Percentiles rank a stretch among this genome's conserved stretches.
Conservation (phyloP, 768 basidiomycete species). For the Boletus insuetus region DNA sequence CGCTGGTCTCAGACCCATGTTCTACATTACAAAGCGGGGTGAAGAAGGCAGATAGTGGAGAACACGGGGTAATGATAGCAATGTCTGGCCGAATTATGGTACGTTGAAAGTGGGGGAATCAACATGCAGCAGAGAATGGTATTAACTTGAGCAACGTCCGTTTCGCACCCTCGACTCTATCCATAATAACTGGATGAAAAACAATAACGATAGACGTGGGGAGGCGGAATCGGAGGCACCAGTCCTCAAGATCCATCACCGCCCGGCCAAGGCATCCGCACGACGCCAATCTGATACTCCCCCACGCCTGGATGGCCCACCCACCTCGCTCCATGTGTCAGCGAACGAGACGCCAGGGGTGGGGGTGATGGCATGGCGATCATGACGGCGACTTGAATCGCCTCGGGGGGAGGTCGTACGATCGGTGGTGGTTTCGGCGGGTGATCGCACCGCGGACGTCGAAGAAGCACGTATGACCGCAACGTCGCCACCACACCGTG, state of each 20-base stretch:
- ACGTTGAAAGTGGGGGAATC: not conserved
- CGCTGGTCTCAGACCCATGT: constrained; percentile 4
- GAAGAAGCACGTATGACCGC: constrained; percentile 2
- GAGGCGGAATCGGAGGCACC: too few species aligned
- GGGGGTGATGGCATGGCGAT: constrained; percentile 44
- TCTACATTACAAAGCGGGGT: constrained; percentile 4
- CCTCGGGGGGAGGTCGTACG: constrained; percentile 16
- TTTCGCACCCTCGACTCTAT: not conserved
- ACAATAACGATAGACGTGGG: not conserved
- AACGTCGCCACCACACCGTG: constrained; percentile 1
- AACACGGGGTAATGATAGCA: not conserved
- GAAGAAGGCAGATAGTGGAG: not conserved
- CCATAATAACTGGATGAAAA: not conserved
- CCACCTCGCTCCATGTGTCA: not conserved
- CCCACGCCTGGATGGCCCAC: constrained; percentile 16
- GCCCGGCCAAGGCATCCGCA: constrained; percentile 35
- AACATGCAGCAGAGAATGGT: too few species aligned
- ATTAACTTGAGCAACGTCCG: too few species aligned
- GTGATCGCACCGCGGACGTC: not conserved
- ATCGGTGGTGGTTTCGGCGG: constrained; percentile 11
- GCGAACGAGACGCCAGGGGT: not conserved
- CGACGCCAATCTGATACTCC: constrained; percentile 47
- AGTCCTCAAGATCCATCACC: constrained; percentile 8
- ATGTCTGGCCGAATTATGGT: not conserved
- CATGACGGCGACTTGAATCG: constrained; percentile 43